phyloP scores from a whole-genome alignment of 129 eudicot genomes.

The Escallonia rubra region DNA sequence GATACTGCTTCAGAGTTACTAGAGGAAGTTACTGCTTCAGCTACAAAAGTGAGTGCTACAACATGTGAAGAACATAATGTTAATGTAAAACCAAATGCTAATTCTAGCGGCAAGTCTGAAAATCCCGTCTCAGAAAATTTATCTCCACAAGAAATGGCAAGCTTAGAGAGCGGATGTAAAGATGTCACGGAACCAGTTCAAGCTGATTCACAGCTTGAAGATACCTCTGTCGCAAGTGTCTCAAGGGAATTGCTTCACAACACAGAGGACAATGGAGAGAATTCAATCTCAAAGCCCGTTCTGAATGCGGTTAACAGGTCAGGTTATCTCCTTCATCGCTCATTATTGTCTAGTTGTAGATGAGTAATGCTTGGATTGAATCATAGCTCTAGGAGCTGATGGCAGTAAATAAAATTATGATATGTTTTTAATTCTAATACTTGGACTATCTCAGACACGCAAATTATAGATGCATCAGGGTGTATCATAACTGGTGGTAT shows the following conservation, averaged over 20 bases:
- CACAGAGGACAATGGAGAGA: conserved; percentile 18
- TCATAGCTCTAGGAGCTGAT: neutral
- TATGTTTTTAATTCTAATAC: neutral
- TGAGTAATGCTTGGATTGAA: conserved; percentile 1
- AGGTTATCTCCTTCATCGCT: conserved; percentile 13
- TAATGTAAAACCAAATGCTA: conserved; percentile 11
- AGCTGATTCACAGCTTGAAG: conserved; percentile 26
- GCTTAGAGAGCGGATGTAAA: conserved; percentile 17
- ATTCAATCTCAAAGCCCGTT: conserved; percentile 21
- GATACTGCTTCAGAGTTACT: conserved; percentile 22
- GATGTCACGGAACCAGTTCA: conserved; percentile 28
- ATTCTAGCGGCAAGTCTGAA: conserved; percentile 12
- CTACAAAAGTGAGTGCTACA: conserved; percentile 9
- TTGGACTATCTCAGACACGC: conserved; percentile 3
- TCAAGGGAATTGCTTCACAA: conserved; percentile 19
- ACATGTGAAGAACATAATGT: conserved; percentile 25
- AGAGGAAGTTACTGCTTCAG: conserved; percentile 29
- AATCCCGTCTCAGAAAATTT: conserved; percentile 15
- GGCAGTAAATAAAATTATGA: conserved; percentile 5
- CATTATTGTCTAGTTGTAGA: neutral
- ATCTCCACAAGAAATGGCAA: conserved; percentile 16
- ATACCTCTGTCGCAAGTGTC: conserved; percentile 13
- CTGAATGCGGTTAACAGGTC: conserved; percentile 27
- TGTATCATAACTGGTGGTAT: neutral
- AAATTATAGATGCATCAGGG: conserved; percentile 2